Evolutionary conservation across 257 asterid species (phyloP).

Genomic region (Solanum habrochaites): DNA sequence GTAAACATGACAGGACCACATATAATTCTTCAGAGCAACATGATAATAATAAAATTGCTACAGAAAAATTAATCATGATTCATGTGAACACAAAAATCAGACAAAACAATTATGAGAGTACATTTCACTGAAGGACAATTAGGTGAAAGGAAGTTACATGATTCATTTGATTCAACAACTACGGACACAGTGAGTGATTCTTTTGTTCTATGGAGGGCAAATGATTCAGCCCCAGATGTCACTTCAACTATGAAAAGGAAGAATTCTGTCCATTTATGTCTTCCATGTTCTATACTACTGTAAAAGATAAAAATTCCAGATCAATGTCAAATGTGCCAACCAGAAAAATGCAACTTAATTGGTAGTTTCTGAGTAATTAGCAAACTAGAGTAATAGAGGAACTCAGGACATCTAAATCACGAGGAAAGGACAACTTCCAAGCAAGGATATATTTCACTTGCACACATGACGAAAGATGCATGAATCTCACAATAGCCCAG

Average conservation of each 20-base stretch:
- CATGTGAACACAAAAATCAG: constrained; percentile 2
- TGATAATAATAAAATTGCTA: constrained; percentile 5
- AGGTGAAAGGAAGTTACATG: background rate
- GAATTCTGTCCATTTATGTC: background rate
- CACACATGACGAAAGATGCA: background rate
- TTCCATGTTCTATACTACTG: background rate
- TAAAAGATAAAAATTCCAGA: background rate
- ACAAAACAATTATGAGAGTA: background rate
- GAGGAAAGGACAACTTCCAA: background rate
- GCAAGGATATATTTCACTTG: background rate
- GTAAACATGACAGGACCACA: constrained; percentile 32
- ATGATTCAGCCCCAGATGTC: constrained; percentile 10
- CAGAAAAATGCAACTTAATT: background rate
- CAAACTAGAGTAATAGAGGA: background rate
- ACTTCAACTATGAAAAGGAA: background rate
- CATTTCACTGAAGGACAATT: background rate
- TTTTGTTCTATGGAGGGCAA: constrained; percentile 10
- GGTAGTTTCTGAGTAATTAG: background rate
- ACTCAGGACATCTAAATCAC: background rate
- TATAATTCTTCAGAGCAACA: constrained; percentile 3
- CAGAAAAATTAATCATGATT: constrained; percentile 1
- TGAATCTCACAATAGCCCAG: background rate
- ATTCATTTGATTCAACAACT: constrained; percentile 9
- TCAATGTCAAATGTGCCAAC: background rate
- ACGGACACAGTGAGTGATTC: constrained; percentile 1